phyloP scores from a whole-genome alignment of 257 asterid species.

The Ilex asprella region DNA sequence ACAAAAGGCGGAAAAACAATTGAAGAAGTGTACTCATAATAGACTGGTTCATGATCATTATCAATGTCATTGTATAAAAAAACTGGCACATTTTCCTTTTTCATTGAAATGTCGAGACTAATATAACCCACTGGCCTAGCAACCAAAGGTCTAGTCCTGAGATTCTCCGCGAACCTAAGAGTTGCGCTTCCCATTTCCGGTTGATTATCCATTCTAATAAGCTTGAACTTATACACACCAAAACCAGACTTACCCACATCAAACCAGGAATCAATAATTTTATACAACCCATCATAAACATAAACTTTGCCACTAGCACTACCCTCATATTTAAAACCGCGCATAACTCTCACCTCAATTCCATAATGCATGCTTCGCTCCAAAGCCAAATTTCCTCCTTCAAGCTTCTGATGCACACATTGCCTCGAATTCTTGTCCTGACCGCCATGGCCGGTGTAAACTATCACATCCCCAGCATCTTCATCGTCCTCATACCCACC shows the following conservation, averaged over 20 bases:
- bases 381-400: conserved; percentile 72
- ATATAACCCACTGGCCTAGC: conserved; percentile 64
- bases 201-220: conserved; percentile 60
- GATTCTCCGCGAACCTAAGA: conserved; percentile 48
- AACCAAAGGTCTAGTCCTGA: conserved; percentile 42
- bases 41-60: conserved; percentile 46
- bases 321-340: conserved; percentile 73
- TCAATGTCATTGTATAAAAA: conserved; percentile 63
- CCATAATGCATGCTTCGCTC: conserved; percentile 84
- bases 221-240: conserved; percentile 67
- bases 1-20: conserved; percentile 50
- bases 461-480: conserved; percentile 71
- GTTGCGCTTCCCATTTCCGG: conserved; percentile 62
- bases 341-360: conserved; percentile 77
- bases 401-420: conserved; percentile 71
- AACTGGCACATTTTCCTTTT: conserved; percentile 64
- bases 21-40: conserved; percentile 42
- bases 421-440: conserved; percentile 60
- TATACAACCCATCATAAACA: conserved; percentile 80
- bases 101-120: conserved; percentile 56
- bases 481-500: conserved; percentile 93
- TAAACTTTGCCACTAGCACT: conserved; percentile 66
- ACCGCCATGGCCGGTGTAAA: conserved; percentile 96
- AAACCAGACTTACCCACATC: conserved; percentile 80
- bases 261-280: conserved; percentile 59